Base-by-base conservation (phyloP, 176 grass and related monocot genomes). In the Triticum urartu region DNA sequence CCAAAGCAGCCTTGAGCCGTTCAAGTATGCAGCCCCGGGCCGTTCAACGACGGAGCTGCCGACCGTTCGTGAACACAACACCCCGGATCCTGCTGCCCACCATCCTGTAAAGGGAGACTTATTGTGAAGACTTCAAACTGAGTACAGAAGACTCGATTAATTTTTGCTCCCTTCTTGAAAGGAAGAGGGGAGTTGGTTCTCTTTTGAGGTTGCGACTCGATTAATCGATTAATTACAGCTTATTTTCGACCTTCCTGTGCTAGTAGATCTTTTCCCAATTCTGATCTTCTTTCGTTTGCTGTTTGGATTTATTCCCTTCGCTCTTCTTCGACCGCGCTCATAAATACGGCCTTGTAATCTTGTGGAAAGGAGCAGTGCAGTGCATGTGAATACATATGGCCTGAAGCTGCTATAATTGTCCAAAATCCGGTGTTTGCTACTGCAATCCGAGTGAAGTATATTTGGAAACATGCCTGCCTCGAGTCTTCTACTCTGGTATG, bases 91-190 rank as follows among this genome's bases (percentile, higher is more conserved):
- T 35, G 0, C 34, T 35, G 34, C 34, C 4, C 34, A 35, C 34
- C 34, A 35, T 35, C 34, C 34, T 35, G 34, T 35, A 30, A 30
- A 30, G 28, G 28, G 28, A 30, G 28, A 30, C 28, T 30, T 30
- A 30, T 30, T 30, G 28, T 30, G 28, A 30, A 30, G 28, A 30
- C 28, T 30, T 30, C 28, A 30, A 30, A 30, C 28, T 30, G 28
- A 30, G 28, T 30, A 30, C 28, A 30, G 28, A 30, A 30, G 28
- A 30, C 28, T 30, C 28, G 28, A 30, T 30, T 91, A 88, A 78
- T 88, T 88, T 91, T 91, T 91, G 86, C 90, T 71, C 82, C 86
- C 70, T 72, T 85, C 52, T 77, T 77, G 63, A 43, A 85, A 70
- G 47, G 68, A 70, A 72, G 54, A 76, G 54, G 38, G 77, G 64